phyloP scores from a whole-genome alignment of 2,329 filamentous ascomycete genomes.

The Calonectria pteridis region DNA sequence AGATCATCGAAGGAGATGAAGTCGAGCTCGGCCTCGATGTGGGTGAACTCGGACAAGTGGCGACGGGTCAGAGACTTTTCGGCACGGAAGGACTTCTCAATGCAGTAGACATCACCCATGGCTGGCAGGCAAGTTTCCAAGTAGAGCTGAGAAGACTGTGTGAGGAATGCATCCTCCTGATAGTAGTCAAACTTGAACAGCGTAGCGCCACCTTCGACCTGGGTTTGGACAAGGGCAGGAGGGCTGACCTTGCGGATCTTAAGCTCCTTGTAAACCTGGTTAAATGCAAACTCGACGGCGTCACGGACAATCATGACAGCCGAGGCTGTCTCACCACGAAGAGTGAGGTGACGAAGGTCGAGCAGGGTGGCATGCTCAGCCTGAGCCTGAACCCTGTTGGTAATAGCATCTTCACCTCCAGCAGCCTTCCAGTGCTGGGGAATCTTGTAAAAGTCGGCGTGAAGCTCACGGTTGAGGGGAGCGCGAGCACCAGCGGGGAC shows the following conservation, averaged over 20 bases:
- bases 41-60: constrained; percentile 95
- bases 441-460: constrained; percentile 89
- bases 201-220: constrained; percentile 92
- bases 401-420: constrained; percentile 90
- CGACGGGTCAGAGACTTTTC: constrained; percentile 96
- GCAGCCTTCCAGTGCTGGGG: constrained; percentile 76
- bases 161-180: constrained; percentile 90
- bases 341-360: constrained; percentile 85
- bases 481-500: constrained; percentile 85
- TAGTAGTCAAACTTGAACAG: constrained; percentile 94
- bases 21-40: constrained; percentile 96
- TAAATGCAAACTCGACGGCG: constrained; percentile 84
- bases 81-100: constrained; percentile 98
- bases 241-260: constrained; percentile 87
- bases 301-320: constrained; percentile 89
- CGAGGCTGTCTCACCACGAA: constrained; percentile 87
- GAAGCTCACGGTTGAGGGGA: constrained; percentile 86
- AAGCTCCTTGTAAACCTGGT: constrained; percentile 81
- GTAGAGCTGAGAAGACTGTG: constrained; percentile 97
- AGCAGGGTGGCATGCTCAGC: constrained; percentile 74
- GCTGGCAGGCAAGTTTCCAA: constrained; percentile 94
- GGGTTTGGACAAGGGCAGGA: constrained; percentile 92
- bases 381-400: constrained; percentile 75
- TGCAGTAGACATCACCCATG: constrained; percentile 95
- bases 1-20: constrained; percentile 95